These are phyloP conservation scores for Boletus rubroflammeus DNA, from an alignment of 768 basidiomycete species.

Conservation along the genomic window DNA sequence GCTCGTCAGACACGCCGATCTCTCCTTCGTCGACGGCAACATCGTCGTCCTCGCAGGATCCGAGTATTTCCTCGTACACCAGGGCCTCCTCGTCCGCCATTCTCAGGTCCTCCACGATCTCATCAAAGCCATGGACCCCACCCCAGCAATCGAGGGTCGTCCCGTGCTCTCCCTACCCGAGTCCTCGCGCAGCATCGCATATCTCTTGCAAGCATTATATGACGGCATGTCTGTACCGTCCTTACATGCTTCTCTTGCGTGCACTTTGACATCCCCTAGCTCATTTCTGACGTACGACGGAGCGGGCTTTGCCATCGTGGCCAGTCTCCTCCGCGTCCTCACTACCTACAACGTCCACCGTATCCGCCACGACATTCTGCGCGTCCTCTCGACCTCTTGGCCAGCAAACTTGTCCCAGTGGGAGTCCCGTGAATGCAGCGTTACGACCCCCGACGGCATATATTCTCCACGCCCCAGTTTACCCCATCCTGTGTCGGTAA, in stretches of 20 bases:
- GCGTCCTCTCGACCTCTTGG: constrained; percentile 51
- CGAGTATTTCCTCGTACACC: constrained; percentile 67
- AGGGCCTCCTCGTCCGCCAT: constrained; percentile 60
- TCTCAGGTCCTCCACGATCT: constrained; percentile 48
- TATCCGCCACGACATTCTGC: constrained; percentile 55
- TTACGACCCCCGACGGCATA: constrained; percentile 44
- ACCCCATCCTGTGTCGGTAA: constrained; percentile 67
- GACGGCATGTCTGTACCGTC: constrained; percentile 57
- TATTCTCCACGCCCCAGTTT: constrained; percentile 54
- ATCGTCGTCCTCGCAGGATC: constrained; percentile 55
- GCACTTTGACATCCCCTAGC: constrained; percentile 30
- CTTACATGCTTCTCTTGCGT: not conserved
- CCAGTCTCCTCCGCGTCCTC: constrained; percentile 57
- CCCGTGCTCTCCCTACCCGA: constrained; percentile 56
- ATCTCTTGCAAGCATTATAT: constrained; percentile 63
- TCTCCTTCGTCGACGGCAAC: constrained; percentile 70
- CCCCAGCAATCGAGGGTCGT: constrained; percentile 46
- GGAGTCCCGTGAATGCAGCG: constrained; percentile 63
- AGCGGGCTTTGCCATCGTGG: constrained; percentile 49
- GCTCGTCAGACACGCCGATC: constrained; percentile 44
- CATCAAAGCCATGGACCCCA: constrained; percentile 32
- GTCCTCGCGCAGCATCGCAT: constrained; percentile 50
- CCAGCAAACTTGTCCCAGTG: constrained; percentile 59
- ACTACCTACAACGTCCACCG: constrained; percentile 61
- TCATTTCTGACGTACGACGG: constrained; percentile 46